Percentiles rank a stretch among this genome's conserved stretches.
Conservation (phyloP, 805 yeast genomes). For the Millerozyma acaciae region DNA sequence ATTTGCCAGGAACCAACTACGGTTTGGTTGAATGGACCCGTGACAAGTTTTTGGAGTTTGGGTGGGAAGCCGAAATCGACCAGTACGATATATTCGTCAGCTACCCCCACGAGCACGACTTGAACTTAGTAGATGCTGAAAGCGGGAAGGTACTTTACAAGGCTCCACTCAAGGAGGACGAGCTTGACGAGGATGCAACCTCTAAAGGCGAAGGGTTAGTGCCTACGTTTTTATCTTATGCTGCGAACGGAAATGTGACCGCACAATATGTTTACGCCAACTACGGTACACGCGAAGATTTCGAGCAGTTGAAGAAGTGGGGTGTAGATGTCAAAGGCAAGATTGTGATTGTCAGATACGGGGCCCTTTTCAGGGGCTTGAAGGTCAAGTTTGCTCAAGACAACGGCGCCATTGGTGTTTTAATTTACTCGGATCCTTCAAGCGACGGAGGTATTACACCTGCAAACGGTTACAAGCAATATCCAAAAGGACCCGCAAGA, state of each 20-base stretch:
- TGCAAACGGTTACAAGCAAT: slow-evolving; percentile 51
- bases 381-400: slow-evolving; percentile 60
- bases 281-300: slow-evolving; percentile 58
- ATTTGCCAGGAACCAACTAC: slow-evolving; percentile 45
- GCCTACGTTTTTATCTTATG: slow-evolving; percentile 60
- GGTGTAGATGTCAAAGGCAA: slow-evolving; percentile 49
- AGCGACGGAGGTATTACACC: slow-evolving; percentile 58
- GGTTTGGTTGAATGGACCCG: slow-evolving; percentile 47
- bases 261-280: slow-evolving; percentile 56
- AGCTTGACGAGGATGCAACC: slow-evolving; percentile 36
- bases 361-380: slow-evolving; percentile 48
- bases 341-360: slow-evolving; percentile 56
- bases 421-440: slow-evolving; percentile 53
- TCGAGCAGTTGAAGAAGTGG: slow-evolving; percentile 32
- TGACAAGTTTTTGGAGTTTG: slow-evolving; percentile 46
- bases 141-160: slow-evolving; percentile 37
- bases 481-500: slow-evolving; percentile 66
- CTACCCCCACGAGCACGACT: slow-evolving; percentile 44
- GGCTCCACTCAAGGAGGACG: slow-evolving; percentile 51
- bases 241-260: slow-evolving; percentile 59
- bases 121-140: slow-evolving; percentile 29
- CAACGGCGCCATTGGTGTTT: slow-evolving; percentile 59
- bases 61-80: slow-evolving; percentile 48
- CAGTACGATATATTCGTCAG: slow-evolving; percentile 56
- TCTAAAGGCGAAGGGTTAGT: slow-evolving; percentile 33